Conservation (phyloP, 352 stramenopile species). For the Globisporangium rhizosaccharum region DNA sequence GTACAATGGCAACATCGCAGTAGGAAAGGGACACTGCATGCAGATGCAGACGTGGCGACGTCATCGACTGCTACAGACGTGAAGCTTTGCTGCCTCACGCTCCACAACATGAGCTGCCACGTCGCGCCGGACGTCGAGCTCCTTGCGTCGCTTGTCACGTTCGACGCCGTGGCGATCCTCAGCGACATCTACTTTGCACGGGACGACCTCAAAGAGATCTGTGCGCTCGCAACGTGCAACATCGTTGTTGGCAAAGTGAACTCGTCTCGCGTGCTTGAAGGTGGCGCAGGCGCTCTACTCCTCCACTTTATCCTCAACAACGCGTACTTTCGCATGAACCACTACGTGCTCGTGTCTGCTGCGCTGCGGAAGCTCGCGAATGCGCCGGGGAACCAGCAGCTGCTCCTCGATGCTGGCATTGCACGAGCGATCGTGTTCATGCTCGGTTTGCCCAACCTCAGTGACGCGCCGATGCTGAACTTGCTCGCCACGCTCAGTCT, state of each 20-base stretch:
- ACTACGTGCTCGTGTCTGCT: slow-evolving; percentile 39
- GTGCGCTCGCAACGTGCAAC: slow-evolving; percentile 55
- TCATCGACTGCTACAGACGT: slow-evolving; percentile 13
- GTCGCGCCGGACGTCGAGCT: slow-evolving; percentile 9
- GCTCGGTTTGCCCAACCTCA: slow-evolving; percentile 22
- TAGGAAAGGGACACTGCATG: neutral
- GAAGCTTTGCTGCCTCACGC: slow-evolving; percentile 56
- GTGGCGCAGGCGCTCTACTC: slow-evolving; percentile 40
- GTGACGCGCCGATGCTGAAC: slow-evolving; percentile 33
- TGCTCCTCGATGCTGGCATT: slow-evolving; percentile 37
- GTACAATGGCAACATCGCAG: neutral
- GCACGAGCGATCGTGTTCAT: slow-evolving; percentile 44
- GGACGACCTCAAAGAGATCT: slow-evolving; percentile 49
- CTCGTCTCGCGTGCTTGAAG: slow-evolving; percentile 47
- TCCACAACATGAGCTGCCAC: slow-evolving; percentile 72
- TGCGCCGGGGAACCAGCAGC: slow-evolving; percentile 54
- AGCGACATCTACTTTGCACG: slow-evolving; percentile 43
- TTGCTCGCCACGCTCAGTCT: slow-evolving; percentile 41
- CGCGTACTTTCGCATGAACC: slow-evolving; percentile 21
- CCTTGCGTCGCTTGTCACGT: slow-evolving; percentile 46
- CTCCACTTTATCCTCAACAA: slow-evolving; percentile 49
- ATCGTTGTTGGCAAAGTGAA: slow-evolving; percentile 63
- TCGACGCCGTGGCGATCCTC: slow-evolving; percentile 34
- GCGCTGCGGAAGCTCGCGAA: slow-evolving; percentile 59
- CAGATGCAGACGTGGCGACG: neutral